These are phyloP conservation scores for Fusarium heterosporum DNA, from an alignment of 2,329 filamentous ascomycete genomes.

Conservation along the genomic window DNA sequence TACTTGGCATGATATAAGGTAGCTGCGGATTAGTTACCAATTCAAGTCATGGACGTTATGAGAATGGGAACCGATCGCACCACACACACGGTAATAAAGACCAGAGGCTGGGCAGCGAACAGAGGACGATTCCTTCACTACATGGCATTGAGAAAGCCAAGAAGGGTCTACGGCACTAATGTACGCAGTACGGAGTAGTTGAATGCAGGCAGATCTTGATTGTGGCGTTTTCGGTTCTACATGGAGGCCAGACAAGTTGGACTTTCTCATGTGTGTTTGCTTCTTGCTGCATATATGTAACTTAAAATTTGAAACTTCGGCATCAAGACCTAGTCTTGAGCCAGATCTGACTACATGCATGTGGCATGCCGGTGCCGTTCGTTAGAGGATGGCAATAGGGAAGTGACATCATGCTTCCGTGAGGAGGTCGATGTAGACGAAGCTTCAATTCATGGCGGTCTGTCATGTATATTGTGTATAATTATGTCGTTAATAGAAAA, in stretches of 20 bases:
- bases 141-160: constrained; percentile 10
- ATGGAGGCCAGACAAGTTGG: neutral
- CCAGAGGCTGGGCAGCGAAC: neutral
- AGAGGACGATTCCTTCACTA: neutral
- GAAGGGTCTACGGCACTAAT: constrained; percentile 14
- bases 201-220: constrained; percentile 15
- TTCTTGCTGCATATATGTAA: too few species aligned
- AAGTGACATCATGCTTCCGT: neutral
- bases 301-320: too few species aligned
- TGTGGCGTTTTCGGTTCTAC: constrained; percentile 16
- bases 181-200: neutral
- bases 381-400: neutral
- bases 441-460: neutral
- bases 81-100: neutral
- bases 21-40: neutral
- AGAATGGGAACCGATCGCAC: neutral
- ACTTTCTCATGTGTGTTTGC: too few species aligned
- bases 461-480: neutral
- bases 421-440: too few species aligned
- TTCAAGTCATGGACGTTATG: neutral
- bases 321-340: neutral
- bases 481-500: neutral
- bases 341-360: neutral
- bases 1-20: neutral
- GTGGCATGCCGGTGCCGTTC: too few species aligned